phyloP scores from a whole-genome alignment of 2,329 filamentous ascomycete species.

The Curvularia hawaiiensis region DNA sequence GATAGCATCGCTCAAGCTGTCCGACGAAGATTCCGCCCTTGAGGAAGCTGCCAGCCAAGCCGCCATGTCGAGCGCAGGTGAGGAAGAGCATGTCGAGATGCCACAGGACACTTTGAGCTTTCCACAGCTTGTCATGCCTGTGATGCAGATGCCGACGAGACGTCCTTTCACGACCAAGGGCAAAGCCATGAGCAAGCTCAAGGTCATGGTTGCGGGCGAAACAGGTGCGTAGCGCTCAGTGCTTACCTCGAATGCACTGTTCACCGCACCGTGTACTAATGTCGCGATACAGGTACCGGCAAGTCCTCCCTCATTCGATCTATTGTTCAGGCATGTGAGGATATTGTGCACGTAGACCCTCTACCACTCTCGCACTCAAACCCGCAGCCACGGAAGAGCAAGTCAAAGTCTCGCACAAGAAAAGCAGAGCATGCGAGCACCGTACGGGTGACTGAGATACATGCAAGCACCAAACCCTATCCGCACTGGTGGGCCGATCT shows the following conservation, averaged over 20 bases:
- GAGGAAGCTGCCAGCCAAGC: conserved; percentile 63
- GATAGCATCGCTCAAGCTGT: conserved; percentile 62
- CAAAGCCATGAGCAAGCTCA: conserved; percentile 81
- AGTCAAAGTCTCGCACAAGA: conserved; percentile 33
- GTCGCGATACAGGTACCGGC: conserved; percentile 67
- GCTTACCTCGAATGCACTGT: not conserved
- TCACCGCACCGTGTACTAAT: conserved; percentile 17
- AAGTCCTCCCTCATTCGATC: conserved; percentile 91
- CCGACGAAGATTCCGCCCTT: conserved; percentile 61
- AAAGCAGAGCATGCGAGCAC: conserved; percentile 30
- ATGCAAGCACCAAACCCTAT: conserved; percentile 64
- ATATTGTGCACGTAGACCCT: conserved; percentile 92
- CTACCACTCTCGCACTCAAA: conserved; percentile 46
- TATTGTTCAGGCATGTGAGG: conserved; percentile 82
- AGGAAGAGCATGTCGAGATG: conserved; percentile 53
- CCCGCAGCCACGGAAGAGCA: conserved; percentile 29
- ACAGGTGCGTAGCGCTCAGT: conserved; percentile 59
- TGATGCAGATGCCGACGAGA: conserved; percentile 85
- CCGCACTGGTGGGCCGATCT: conserved; percentile 88
- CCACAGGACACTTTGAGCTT: conserved; percentile 45
- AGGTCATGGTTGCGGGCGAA: conserved; percentile 83
- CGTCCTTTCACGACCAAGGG: conserved; percentile 89
- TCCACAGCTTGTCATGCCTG: conserved; percentile 96
- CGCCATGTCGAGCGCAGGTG: conserved; percentile 59
- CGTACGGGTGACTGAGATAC: conserved; percentile 46